These are phyloP conservation scores for Lichtheimia corymbifera DNA, from an alignment of 371 early-diverging fungal species.

Conservation along the genomic window DNA sequence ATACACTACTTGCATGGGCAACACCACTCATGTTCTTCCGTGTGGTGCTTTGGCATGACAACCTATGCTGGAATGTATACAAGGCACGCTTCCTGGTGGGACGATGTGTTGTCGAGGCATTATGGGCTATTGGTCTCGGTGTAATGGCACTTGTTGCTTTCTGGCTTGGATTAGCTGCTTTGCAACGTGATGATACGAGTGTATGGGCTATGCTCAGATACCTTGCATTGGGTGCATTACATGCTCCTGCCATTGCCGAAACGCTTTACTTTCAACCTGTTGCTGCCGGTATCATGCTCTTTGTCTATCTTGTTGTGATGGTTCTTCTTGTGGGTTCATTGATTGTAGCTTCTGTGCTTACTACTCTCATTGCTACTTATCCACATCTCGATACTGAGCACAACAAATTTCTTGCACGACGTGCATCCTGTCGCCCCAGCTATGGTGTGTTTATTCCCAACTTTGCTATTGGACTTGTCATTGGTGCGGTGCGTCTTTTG, in stretches of 20 bases:
- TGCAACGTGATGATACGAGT: conserved; percentile 34
- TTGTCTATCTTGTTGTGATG: conserved; percentile 37
- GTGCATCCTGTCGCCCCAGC: conserved; percentile 11
- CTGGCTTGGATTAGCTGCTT: conserved; percentile 39
- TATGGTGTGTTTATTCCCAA: conserved; percentile 32
- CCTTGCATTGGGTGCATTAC: conserved; percentile 42
- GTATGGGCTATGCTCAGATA: conserved; percentile 29
- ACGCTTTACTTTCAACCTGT: conserved; percentile 37
- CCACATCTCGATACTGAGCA: conserved; percentile 17
- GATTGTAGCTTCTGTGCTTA: conserved; percentile 39
- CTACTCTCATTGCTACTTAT: conserved; percentile 32
- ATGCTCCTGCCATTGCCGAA: conserved; percentile 41
- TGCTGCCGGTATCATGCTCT: conserved; percentile 31
- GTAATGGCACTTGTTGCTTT: conserved; percentile 28
- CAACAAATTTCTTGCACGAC: conserved; percentile 20
- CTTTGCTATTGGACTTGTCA: conserved; percentile 29
- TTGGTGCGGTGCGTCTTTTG: conserved; percentile 19
- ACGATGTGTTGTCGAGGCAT: conserved; percentile 30
- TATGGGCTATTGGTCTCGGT: conserved; percentile 31
- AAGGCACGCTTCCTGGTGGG: conserved; percentile 29
- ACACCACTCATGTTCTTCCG: conserved; percentile 49
- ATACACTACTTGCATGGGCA: conserved; percentile 24
- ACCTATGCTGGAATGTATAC: conserved; percentile 31
- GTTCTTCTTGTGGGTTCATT: conserved; percentile 29
- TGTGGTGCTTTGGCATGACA: conserved; percentile 22